Conservation (phyloP, 2,329 filamentous ascomycete species). For the Cladosporium sp. region DNA sequence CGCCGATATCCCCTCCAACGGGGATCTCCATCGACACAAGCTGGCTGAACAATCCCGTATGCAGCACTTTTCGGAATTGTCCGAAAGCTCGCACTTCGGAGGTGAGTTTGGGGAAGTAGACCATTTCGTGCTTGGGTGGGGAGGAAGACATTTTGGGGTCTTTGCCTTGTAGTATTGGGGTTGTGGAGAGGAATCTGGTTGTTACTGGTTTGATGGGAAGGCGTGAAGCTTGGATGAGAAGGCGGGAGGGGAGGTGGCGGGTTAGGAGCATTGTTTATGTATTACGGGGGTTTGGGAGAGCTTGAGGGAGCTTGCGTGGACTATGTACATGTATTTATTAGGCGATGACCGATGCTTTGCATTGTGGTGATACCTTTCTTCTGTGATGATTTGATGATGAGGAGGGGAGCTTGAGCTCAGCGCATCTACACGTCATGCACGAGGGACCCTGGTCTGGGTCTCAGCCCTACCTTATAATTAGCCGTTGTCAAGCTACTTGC, state of each 20-base stretch:
- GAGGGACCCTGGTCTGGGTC: slow-evolving; percentile 14
- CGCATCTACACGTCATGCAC: slow-evolving; percentile 17
- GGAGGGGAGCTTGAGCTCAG: slow-evolving; percentile 4
- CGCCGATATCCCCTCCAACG: slow-evolving; percentile 65
- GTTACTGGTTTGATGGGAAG: background rate
- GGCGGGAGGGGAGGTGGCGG: background rate
- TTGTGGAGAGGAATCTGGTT: slow-evolving; percentile 29
- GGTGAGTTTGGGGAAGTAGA: slow-evolving; percentile 61
- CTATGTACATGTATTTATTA: background rate
- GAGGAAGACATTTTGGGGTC: slow-evolving; percentile 36
- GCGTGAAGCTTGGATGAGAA: background rate
- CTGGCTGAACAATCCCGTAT: slow-evolving; percentile 65
- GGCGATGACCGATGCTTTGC: background rate
- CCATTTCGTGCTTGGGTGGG: slow-evolving; percentile 54
- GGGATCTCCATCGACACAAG: slow-evolving; percentile 67
- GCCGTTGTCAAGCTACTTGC: background rate
- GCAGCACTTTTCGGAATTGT: slow-evolving; percentile 63
- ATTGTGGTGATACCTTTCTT: background rate
- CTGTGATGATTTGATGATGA: background rate
- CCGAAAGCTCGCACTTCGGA: slow-evolving; percentile 57
- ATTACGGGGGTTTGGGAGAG: background rate
- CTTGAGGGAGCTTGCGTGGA: background rate
- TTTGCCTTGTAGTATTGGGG: slow-evolving; percentile 34
- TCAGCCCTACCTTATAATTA: background rate
- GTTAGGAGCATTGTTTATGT: background rate